Evolutionary conservation across 139 green algal genomes (phyloP).

Genomic region (Coccomyxa sp.): DNA sequence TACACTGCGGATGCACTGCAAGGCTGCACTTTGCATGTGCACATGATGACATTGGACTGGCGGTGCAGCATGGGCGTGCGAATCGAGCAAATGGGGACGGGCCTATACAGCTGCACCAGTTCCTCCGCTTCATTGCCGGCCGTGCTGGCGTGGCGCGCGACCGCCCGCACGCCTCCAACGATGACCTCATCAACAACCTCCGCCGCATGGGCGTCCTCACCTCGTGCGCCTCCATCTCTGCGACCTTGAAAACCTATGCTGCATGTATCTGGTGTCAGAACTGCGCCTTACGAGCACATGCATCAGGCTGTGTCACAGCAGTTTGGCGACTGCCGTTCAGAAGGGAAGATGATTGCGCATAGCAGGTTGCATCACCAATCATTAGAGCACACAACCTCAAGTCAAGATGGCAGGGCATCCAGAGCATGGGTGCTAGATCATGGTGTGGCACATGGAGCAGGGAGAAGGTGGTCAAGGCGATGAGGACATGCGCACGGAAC

Average conservation of each 20-base stretch:
- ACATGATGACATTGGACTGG: neutral
- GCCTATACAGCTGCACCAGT: constrained; percentile 41
- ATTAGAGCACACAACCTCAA: neutral
- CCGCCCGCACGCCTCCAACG: constrained; percentile 23
- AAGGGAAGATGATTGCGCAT: neutral
- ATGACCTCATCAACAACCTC: constrained; percentile 49
- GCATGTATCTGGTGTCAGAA: neutral
- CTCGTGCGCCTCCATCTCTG: neutral
- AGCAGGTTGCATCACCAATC: neutral
- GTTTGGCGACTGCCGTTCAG: neutral
- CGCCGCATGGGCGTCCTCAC: constrained; percentile 35
- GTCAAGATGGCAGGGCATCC: neutral
- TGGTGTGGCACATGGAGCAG: constrained; percentile 23
- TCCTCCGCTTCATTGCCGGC: constrained; percentile 47
- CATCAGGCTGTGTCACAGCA: neutral
- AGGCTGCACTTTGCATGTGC: neutral
- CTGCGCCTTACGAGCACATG: neutral
- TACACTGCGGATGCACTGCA: neutral
- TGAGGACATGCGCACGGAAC: constrained; percentile 48
- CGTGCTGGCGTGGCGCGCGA: constrained; percentile 19
- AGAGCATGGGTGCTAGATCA: neutral
- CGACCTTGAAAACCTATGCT: neutral
- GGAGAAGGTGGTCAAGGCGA: constrained; percentile 38
- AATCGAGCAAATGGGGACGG: neutral
- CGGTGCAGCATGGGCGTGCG: neutral